Conservation (phyloP, 73 alveolate genomes). For the Tetrahymena elliotti region DNA sequence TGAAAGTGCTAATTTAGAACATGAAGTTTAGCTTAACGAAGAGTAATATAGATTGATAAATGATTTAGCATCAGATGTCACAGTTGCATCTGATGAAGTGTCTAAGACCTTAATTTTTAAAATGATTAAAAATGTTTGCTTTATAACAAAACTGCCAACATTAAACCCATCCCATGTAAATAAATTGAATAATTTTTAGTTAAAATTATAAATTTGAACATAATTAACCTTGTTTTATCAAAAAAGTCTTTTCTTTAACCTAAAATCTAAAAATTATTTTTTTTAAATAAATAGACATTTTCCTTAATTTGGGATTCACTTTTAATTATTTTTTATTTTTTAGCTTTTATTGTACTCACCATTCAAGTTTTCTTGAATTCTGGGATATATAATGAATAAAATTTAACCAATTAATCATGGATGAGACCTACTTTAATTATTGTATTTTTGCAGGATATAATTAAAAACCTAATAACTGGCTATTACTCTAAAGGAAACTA, state of each 20-base stretch:
- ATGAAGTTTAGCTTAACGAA: neutral
- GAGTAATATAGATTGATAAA: neutral
- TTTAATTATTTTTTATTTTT: neutral
- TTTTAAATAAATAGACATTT: neutral
- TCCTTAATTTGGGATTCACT: neutral
- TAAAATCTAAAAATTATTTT: neutral
- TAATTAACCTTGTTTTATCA: too few species aligned
- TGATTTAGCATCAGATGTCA: neutral
- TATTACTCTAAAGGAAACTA: neutral
- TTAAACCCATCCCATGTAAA: neutral
- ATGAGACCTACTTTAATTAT: neutral
- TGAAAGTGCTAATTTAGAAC: neutral
- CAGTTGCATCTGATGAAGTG: neutral
- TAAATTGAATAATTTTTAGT: neutral
- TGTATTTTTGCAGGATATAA: neutral
- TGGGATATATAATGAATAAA: neutral
- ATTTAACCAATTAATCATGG: neutral
- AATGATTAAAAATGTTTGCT: neutral
- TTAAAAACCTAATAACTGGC: neutral
- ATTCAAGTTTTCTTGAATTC: neutral
- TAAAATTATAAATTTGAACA: too few species aligned
- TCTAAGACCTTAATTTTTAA: neutral
- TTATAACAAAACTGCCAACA: neutral
- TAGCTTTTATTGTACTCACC: neutral
- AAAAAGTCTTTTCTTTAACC: too few species aligned